Conservation (phyloP, 768 basidiomycete species). For the Hygrophoropsis aurantiaca region DNA sequence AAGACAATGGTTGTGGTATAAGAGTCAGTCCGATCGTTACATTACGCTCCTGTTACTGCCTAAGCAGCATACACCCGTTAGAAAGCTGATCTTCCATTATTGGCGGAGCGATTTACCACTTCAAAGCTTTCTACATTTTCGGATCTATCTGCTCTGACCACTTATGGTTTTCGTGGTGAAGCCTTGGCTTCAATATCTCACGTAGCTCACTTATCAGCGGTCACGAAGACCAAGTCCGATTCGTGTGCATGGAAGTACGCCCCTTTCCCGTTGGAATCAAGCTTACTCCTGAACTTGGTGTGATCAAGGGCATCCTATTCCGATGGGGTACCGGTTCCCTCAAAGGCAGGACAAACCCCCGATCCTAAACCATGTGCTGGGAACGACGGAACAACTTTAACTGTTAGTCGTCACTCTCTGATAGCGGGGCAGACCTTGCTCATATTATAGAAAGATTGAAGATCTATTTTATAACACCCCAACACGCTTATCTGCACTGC, state of each 20-base stretch:
- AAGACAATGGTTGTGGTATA: constrained; percentile 96
- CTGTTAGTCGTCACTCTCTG: constrained; percentile 44
- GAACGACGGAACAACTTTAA: constrained; percentile 91
- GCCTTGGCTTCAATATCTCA: constrained; percentile 95
- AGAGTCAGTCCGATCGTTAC: constrained; percentile 50
- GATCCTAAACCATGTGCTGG: constrained; percentile 92
- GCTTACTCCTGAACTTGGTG: constrained; percentile 2
- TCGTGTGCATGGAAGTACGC: constrained; percentile 92
- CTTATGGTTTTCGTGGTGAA: constrained; percentile 97
- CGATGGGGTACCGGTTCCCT: constrained; percentile 70
- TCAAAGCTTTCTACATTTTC: constrained; percentile 87
- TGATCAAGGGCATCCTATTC: constrained; percentile 70
- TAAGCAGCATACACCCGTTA: constrained; percentile 27
- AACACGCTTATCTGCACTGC: constrained; percentile 80
- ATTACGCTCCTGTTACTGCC: neutral
- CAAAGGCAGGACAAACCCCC: constrained; percentile 66
- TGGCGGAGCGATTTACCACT: constrained; percentile 94
- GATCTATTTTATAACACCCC: constrained; percentile 95
- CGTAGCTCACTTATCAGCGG: constrained; percentile 82
- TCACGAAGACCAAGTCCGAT: constrained; percentile 86
- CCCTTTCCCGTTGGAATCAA: neutral
- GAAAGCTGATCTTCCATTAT: constrained; percentile 86
- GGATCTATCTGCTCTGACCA: constrained; percentile 79
- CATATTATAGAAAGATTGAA: constrained; percentile 64
- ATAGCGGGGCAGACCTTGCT: neutral